Evolutionary conservation across 768 basidiomycete species (phyloP).

Genomic region (Russula lepida): DNA sequence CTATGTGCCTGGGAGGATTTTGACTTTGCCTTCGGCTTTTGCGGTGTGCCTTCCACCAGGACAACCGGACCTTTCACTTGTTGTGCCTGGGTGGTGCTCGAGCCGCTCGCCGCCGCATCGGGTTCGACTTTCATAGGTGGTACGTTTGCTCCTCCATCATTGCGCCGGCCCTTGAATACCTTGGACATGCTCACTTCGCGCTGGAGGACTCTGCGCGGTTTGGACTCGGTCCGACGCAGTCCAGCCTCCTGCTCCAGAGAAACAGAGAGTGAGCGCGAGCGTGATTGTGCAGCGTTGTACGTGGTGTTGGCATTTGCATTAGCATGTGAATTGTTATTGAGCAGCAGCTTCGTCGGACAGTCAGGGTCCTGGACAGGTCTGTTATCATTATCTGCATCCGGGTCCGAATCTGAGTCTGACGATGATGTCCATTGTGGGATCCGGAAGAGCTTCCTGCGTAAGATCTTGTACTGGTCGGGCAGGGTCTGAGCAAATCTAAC

Average conservation of each 20-base stretch:
- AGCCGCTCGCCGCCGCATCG: not conserved
- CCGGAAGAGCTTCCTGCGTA: constrained; percentile 21
- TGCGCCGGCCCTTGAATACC: constrained; percentile 46
- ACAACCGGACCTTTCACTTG: constrained; percentile 21
- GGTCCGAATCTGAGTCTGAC: not conserved
- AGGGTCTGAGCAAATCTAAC: constrained; percentile 1
- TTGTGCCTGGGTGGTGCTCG: constrained; percentile 17
- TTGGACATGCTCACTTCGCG: constrained; percentile 75
- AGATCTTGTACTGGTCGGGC: constrained; percentile 18
- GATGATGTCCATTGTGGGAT: constrained; percentile 16
- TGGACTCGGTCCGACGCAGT: constrained; percentile 28
- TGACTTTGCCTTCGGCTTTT: constrained; percentile 17
- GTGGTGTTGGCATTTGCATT: not conserved
- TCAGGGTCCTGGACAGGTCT: not conserved
- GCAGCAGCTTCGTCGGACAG: not conserved
- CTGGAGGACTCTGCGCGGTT: constrained; percentile 45
- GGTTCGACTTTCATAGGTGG: constrained; percentile 21
- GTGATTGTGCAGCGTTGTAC: constrained; percentile 11
- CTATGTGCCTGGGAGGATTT: not conserved
- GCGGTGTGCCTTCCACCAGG: constrained; percentile 25
- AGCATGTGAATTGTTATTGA: not conserved
- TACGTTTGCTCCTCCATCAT: constrained; percentile 2
- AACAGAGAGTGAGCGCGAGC: constrained; percentile 43
- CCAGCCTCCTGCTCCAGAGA: constrained; percentile 58
- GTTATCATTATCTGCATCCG: not conserved